phyloP scores from a whole-genome alignment of 2,329 filamentous ascomycete genomes.

The Phialophora tarda region DNA sequence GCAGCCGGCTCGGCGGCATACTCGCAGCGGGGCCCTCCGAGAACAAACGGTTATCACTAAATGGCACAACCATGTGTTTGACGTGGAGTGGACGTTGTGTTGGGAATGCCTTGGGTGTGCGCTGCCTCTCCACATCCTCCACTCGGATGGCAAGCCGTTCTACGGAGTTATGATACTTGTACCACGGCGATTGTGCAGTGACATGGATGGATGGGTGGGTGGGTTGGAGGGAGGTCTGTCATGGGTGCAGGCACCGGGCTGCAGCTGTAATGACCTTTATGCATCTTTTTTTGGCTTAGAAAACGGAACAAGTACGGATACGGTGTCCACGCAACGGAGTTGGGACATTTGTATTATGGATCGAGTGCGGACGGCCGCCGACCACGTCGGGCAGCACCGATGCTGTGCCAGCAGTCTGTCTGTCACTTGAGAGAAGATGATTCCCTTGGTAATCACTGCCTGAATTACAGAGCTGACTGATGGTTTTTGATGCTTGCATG shows the following conservation, averaged over 20 bases:
- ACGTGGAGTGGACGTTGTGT: neutral
- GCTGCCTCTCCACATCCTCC: neutral
- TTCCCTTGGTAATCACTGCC: neutral
- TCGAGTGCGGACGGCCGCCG: neutral
- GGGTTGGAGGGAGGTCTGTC: neutral
- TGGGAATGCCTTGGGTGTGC: neutral
- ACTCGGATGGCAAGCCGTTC: neutral
- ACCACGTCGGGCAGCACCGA: neutral
- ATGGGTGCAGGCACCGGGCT: neutral
- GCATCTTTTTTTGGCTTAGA: slow-evolving; percentile 22
- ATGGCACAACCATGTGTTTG: neutral
- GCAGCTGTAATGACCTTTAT: slow-evolving; percentile 13
- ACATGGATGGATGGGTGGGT: neutral
- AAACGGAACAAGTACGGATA: slow-evolving; percentile 10
- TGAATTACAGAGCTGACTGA: neutral
- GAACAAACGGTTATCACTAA: slow-evolving; percentile 50
- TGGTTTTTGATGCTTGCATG: neutral
- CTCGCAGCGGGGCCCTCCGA: slow-evolving; percentile 47
- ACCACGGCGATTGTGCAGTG: neutral
- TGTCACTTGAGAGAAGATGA: neutral
- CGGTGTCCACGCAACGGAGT: neutral
- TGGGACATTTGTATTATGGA: neutral
- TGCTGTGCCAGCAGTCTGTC: neutral
- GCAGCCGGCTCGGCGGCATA: slow-evolving; percentile 57
- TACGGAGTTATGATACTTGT: neutral